Evolutionary conservation across 495 filamentous ascomycete species (phyloP), one percentile per base, ranked within the genome.

Genomic region (Penicillium lagena): DNA sequence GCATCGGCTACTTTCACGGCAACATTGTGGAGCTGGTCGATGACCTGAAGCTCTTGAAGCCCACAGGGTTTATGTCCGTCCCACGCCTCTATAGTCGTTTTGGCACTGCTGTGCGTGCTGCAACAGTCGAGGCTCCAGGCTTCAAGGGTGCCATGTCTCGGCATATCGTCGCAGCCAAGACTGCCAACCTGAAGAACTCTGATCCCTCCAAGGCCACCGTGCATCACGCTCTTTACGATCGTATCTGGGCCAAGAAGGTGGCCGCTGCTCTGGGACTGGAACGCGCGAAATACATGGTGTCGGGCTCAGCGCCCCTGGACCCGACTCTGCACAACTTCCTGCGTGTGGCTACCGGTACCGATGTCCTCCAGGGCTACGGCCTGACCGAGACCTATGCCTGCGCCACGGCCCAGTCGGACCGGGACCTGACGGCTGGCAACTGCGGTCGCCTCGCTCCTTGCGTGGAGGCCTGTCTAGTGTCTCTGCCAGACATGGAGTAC

Each of bases 401-500:
- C 35, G 77, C 69, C 39, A 76, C 85, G 12, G 79, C 76, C 11
- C 93, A 97, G 68, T 47, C 76, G 9, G 52, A 68, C 6, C 71
- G 74, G 35, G 93, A 98, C 58, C 78, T 87, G 55, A 76, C 77
- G 5, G 60, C 80, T 9, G 90, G 89, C 28, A 96, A 90, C 64
- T 93, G 90, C 54, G 93, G 94, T 22, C 79, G 74, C 9, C 71
- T 90, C 1, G 71, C 74, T 40, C 71, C 80, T 10, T 72, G 67
- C 38, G 62, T 77, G n/a, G 93, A 98, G 66, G 71, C 78, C 27
- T 95, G 90, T 60, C 75, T 98, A 38, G 67, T 78, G 52, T 91
- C 90, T 49, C 83, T 96, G 22, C 90, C 94, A 9, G 93, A 97
- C 37, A 95, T 95, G 81, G 90, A 96, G 32, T 98, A 98, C 72